Evolutionary conservation across 2,329 filamentous ascomycete genomes (phyloP).

Genomic region (Xylariales sp.): DNA sequence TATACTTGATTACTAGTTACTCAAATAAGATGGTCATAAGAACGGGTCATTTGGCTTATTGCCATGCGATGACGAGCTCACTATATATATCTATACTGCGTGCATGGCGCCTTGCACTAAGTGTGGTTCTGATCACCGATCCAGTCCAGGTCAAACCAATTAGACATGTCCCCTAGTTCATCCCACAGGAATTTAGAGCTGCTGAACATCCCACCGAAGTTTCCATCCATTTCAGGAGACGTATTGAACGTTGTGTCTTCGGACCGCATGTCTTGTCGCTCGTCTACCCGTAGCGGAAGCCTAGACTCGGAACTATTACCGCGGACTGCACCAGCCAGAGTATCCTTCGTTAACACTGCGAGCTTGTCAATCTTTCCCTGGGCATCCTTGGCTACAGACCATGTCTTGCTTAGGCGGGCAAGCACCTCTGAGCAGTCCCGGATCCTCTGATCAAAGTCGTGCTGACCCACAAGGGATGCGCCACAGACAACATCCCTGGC

Average conservation of each 20-base stretch:
- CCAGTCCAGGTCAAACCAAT: conserved; percentile 4
- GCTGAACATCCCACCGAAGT: neutral
- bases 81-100: no score
- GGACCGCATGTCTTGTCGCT: no score
- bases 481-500: neutral
- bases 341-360: neutral
- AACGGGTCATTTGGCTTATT: no score
- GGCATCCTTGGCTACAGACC: conserved; percentile 7
- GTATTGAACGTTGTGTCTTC: no score
- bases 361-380: conserved; percentile 5
- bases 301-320: neutral
- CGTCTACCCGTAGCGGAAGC: neutral
- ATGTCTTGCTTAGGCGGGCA: conserved; percentile 3
- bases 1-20: no score
- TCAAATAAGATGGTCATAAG: no score
- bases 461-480: neutral
- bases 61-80: no score
- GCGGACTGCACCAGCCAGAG: neutral
- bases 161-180: conserved; percentile 4
- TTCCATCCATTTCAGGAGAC: neutral
- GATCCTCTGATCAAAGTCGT: neutral
- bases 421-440: neutral
- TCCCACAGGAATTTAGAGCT: conserved; percentile 3
- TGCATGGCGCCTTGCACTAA: no score
- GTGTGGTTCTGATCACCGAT: conserved; percentile 2